Base-by-base conservation (phyloP, 192 early-diverging fungal species). In the Allomyces arbusculus region DNA sequence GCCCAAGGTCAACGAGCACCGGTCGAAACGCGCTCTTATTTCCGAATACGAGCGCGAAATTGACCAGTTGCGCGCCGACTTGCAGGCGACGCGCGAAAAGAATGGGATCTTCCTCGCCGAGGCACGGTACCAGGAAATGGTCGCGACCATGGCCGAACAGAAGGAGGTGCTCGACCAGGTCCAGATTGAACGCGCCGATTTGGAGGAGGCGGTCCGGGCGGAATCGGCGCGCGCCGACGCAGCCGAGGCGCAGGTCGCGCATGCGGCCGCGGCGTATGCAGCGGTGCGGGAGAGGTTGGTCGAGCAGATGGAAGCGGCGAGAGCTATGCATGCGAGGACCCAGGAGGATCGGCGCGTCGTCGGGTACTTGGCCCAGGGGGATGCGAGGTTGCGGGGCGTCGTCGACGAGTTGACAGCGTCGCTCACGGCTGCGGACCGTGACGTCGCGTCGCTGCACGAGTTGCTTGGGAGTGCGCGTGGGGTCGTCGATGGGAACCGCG, bases 41-140 rank as follows among this genome's bases (percentile, higher is more conserved):
- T 80, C 86, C 61, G 91, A 93, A 26, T 89, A 91, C 74, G 80
- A 84, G 62, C 66, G 72, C 40, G 79, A 89, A 63, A 91, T 95
- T 50, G 89, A 92, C 63, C 77, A 86, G 44, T 79, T 95, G 12
- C 82, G 84, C 68, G 70, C 77, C 4, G 92, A 95, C 64, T 71
- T 98, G 65, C 75, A 78, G 63, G 90, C 89, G 0, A 78, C 90
- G 0, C 82, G 92, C 16, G 89, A 92, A 8, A 88, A 86, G 65
- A 86, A 85, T 61, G 94, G 94, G 0, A 82, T 94, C 61, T 94
- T 79, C 65, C 70, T 95, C 61, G 75, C 87, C 0, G 70, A 71
- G n/a, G 80, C 92, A 65, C 81, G 79, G 20, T 88, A 84, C 68
- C 72, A 82, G 20, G 62, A 66, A 0, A 58, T 87, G 24, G 61